Base-by-base conservation (phyloP, 2,329 filamentous ascomycete genomes). In the Claviceps sp. region DNA sequence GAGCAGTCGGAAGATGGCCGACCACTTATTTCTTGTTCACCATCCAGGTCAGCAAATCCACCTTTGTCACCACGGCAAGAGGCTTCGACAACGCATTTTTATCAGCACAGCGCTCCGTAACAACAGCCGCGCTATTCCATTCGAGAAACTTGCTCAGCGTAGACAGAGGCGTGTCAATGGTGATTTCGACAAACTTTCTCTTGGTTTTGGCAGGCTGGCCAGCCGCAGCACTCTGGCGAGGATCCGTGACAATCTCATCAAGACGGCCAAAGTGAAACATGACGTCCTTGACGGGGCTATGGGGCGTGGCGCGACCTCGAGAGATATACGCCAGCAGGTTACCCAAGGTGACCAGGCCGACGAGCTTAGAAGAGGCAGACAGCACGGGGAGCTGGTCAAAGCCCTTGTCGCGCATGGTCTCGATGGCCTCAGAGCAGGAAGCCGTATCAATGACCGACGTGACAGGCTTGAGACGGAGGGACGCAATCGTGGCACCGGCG, bases 321-420 rank as follows among this genome's bases (percentile, higher is more conserved):
- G 87, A 90, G 62, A 98, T 85, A 73, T 89, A 93, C 62, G 85
- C 90, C 49, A 98, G 82, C 50, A 97, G 77, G 69, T 98, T 97
- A 45, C 94, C 93, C 30, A 98, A 81, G 0, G 93, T 98, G 41
- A 98, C 87, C 6, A 98, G 81, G 38, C 93, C 93, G 49, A 95
- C 89, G 6, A 98, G 85, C 62, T 81, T 83, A 56, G 70, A 81
- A 4, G 78, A 78, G 17, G 82, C 72, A 1, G 82, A 77, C 8
- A 94, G 83, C 16, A 98, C 93, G 44, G 93, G 93, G 43, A 98
- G 84, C 71, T 98, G 94, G 65, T 98, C 94, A 67, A 96, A 98
- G 56, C 89, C 89, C 73, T 93, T 95, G 64, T 98, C 93, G 59
- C 91, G 88, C 93, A 98, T 97, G 56, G 87, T 90, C 73, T 98